Base-by-base conservation (phyloP, 1,284 basidiomycete species). In the Rhodotorula sp. region DNA sequence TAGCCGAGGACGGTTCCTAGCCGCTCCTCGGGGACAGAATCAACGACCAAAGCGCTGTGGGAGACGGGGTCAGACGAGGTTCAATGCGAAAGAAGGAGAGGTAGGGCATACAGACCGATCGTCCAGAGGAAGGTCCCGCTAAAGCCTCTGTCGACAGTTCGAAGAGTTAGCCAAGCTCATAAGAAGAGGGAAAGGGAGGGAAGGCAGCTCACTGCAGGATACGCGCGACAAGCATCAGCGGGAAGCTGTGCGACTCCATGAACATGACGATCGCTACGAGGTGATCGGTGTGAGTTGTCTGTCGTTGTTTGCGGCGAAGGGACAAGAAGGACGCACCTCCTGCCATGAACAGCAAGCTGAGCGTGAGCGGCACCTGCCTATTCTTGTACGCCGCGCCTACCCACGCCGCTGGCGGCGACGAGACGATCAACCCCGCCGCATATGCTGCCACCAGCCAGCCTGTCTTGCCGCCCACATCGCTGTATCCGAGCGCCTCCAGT, bases 381-480 rank as follows among this genome's bases (percentile, higher is more conserved):
- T 65, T 63, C 50, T 74, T 66, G 51, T 61, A 72, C 22, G 50
- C 55, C 9, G 71, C 74, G 36, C 78, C 63, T 12, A 56, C 13
- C 63, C 46, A 65, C 22, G 13, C 70, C 50, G 29, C 54, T 8
- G 39, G 15, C 10, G 41, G 62, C 37, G 53, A 63, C 25, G 73
- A 73, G 13, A 77, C 71, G 50, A 78, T 67, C n/a, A 79, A 51
- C 1, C 77, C 78, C 1, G 61, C 76, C 1, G 72, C 76, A 56
- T 78, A 76, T 0, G 77, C 76, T 36, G 65, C 75, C 21, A 80
- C 77, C 9, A 80, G 70, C 77, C 77, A 80, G 0, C 77, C 78
- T 1, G 79, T 79, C 54, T 73, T 70, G 13, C 72, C 66, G 4
- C 69, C 67, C 12, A 79, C 55, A 13, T 53, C 34, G 22, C 34